These are phyloP conservation scores for Talaromyces stipitatus DNA, from an alignment of 495 filamentous ascomycete species.

Conservation along the genomic window DNA sequence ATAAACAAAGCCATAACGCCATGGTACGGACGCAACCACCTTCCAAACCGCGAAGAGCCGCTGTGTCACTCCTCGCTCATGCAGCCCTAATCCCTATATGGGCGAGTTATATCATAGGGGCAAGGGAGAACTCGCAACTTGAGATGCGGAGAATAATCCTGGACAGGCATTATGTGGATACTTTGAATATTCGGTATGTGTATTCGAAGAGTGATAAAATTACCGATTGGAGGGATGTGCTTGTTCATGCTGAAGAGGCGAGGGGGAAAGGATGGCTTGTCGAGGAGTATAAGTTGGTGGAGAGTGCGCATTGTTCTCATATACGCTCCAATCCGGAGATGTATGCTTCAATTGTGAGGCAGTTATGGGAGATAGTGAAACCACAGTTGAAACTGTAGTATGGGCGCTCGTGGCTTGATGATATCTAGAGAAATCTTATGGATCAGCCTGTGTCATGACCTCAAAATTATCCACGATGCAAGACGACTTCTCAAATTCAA, in stretches of 20 bases:
- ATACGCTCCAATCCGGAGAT: conserved; percentile 16
- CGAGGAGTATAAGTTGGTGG: conserved; percentile 17
- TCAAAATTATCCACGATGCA: too few relatives aligned
- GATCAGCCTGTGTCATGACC: too few relatives aligned
- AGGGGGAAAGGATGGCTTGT: conserved; percentile 20
- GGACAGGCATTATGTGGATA: conserved; percentile 10
- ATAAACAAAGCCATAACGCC: conserved; percentile 17
- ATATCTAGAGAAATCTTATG: not conserved
- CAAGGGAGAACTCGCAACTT: conserved; percentile 16
- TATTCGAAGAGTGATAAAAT: conserved; percentile 29
- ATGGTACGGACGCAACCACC: conserved; percentile 4
- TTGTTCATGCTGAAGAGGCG: conserved; percentile 22
- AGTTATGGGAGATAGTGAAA: conserved; percentile 13
- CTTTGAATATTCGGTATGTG: conserved; percentile 16
- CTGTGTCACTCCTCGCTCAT: conserved; percentile 10
- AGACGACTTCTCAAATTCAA: not conserved
- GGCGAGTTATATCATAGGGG: conserved; percentile 15
- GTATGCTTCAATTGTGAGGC: conserved; percentile 18
- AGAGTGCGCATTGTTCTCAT: conserved; percentile 26
- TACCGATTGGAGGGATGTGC: conserved; percentile 27
- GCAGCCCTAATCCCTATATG: conserved; percentile 17
- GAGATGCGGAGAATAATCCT: conserved; percentile 17
- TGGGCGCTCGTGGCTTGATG: not conserved
- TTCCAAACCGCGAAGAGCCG: conserved; percentile 9
- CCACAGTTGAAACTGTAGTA: not conserved